Percentiles rank a stretch among this genome's conserved stretches.
Evolutionary conservation across 2,329 filamentous ascomycete genomes (phyloP).

Genomic region (Trematosphaeria pertusa): DNA sequence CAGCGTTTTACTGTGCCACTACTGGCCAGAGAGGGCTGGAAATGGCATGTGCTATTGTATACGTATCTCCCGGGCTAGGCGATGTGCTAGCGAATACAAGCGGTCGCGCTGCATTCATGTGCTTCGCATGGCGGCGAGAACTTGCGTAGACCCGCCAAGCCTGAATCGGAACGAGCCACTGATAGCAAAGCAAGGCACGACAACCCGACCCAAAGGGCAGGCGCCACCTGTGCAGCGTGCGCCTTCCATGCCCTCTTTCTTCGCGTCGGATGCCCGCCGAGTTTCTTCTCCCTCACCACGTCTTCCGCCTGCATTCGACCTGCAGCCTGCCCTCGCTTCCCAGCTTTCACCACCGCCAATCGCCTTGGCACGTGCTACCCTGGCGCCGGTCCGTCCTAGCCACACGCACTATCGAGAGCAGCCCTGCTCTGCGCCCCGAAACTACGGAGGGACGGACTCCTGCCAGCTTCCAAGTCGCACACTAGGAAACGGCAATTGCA

Average conservation of each 20-base stretch:
- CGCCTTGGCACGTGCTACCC: constrained; percentile 40
- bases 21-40: no score
- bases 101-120: neutral
- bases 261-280: no score
- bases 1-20: no score
- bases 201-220: constrained; percentile 6
- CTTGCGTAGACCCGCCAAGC: constrained; percentile 6
- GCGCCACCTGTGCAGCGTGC: neutral
- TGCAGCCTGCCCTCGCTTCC: constrained; percentile 10
- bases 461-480: constrained; percentile 16
- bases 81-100: neutral
- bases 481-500: constrained; percentile 20
- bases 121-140: neutral
- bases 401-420: constrained; percentile 24
- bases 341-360: constrained; percentile 24
- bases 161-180: neutral
- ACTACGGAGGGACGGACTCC: constrained; percentile 2
- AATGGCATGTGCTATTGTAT: no score
- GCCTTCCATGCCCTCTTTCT: neutral
- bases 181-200: constrained; percentile 10
- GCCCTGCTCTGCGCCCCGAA: constrained; percentile 15
- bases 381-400: neutral
- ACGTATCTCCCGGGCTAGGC: neutral
- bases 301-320: constrained; percentile 13
- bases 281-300: neutral